Conservation (phyloP, 257 asterid species). For the Capsicum baccatum region DNA sequence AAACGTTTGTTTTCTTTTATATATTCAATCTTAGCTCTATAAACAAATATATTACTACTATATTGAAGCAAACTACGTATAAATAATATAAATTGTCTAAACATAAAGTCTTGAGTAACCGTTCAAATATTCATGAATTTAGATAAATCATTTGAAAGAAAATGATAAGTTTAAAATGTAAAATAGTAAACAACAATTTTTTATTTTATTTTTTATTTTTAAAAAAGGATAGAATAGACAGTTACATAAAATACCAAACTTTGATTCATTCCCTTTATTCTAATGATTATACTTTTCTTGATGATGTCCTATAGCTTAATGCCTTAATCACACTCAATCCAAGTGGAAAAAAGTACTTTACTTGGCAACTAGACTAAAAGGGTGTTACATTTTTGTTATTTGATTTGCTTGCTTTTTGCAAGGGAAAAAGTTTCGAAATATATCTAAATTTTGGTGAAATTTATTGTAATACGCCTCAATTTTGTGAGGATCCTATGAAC, state of each 20-base stretch:
- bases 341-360: constrained; percentile 16
- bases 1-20: too few relatives aligned
- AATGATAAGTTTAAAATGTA: background rate
- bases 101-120: background rate
- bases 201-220: background rate
- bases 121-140: background rate
- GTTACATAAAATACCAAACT: background rate
- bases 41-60: too few relatives aligned
- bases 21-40: too few relatives aligned
- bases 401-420: background rate
- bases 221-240: background rate
- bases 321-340: background rate
- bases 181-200: background rate
- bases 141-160: background rate
- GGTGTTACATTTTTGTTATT: background rate
- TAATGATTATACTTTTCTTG: constrained; percentile 5
- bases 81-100: too few relatives aligned
- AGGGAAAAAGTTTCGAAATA: background rate
- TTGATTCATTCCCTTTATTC: constrained; percentile 22
- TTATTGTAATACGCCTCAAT: too few relatives aligned
- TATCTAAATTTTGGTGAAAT: too few relatives aligned
- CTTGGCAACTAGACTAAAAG: background rate
- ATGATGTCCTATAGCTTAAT: background rate
- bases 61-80: too few relatives aligned
- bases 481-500: too few relatives aligned